Evolutionary conservation across 805 yeast genomes (phyloP).

Genomic region (Saccharomycodes ludwigii): DNA sequence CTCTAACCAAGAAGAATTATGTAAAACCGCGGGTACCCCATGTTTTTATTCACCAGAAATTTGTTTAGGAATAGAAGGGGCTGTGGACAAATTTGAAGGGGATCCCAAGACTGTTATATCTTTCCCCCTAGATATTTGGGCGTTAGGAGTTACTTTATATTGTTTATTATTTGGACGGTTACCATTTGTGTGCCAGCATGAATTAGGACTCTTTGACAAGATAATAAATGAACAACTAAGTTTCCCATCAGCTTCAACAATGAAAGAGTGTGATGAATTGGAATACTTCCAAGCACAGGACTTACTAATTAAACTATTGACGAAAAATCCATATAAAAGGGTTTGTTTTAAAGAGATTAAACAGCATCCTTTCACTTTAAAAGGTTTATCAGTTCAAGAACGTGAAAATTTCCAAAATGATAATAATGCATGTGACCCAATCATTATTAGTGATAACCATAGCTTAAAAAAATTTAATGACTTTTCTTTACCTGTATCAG

Average conservation of each 20-base stretch:
- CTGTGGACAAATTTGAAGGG: conserved; percentile 17
- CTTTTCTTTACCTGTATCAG: no score
- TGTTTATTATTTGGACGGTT: conserved; percentile 79
- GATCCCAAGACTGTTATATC: conserved; percentile 40
- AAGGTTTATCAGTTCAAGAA: conserved; percentile 26
- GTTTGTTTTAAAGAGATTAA: conserved; percentile 63
- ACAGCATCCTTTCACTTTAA: conserved; percentile 55
- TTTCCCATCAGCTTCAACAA: conserved; percentile 36
- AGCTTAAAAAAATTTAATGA: no score
- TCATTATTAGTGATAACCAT: no score
- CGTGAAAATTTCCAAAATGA: conserved; percentile 11
- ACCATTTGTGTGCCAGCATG: conserved; percentile 82
- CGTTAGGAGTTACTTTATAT: conserved; percentile 82
- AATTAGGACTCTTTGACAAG: conserved; percentile 53
- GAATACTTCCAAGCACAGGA: conserved; percentile 39
- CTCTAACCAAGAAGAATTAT: conserved; percentile 61
- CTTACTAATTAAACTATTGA: conserved; percentile 46
- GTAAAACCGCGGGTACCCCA: conserved; percentile 96
- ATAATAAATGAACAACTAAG: conserved; percentile 51
- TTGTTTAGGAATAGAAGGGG: conserved; percentile 38
- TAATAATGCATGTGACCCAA: conserved; percentile 17
- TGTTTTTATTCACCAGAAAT: conserved; percentile 94
- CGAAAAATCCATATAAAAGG: conserved; percentile 58
- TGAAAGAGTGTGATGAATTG: conserved; percentile 18
- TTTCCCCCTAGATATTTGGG: conserved; percentile 93